Percentiles rank a stretch among this genome's conserved stretches.
Conservation (phyloP, 495 filamentous ascomycete species). For the Tuber microsphaerosporum region DNA sequence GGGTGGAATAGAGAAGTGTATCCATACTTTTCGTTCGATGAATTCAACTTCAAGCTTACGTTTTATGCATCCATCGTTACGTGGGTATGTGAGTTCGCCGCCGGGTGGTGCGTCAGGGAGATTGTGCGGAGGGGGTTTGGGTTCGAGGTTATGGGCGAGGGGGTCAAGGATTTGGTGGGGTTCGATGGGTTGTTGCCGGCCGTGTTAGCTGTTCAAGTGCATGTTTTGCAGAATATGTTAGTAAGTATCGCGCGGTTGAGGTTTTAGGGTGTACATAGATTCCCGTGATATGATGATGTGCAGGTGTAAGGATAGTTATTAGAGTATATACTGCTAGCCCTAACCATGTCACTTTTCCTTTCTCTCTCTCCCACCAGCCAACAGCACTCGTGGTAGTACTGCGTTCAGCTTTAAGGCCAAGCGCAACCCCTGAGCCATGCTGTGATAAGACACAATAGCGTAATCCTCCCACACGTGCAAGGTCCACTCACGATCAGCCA, state of each 20-base stretch:
- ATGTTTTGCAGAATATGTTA: slow-evolving; percentile 61
- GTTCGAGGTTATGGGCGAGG: slow-evolving; percentile 55
- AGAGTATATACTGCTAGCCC: neutral
- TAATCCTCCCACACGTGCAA: too few species aligned
- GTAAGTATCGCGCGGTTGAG: slow-evolving; percentile 57
- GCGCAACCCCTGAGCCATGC: too few species aligned
- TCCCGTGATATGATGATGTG: neutral
- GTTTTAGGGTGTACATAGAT: slow-evolving; percentile 42
- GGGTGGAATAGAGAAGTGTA: slow-evolving; percentile 50
- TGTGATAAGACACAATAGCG: too few species aligned
- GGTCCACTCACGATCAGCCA: too few species aligned
- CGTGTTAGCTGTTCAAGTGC: slow-evolving; percentile 54
- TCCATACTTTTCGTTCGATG: slow-evolving; percentile 41
- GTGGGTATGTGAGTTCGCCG: slow-evolving; percentile 56
- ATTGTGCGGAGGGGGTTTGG: slow-evolving; percentile 51
- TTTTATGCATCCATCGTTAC: slow-evolving; percentile 56
- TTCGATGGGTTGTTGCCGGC: slow-evolving; percentile 59
- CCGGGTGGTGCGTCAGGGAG: slow-evolving; percentile 52
- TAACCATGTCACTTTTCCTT: neutral
- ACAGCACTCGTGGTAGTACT: too few species aligned
- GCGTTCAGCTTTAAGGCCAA: too few species aligned
- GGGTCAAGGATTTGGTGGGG: slow-evolving; percentile 52
- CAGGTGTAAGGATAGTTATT: neutral
- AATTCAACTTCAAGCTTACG: slow-evolving; percentile 52
- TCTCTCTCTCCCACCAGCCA: too few species aligned